phyloP scores from a whole-genome alignment of 164 flowering plant species.

The Aristolochia californica region DNA sequence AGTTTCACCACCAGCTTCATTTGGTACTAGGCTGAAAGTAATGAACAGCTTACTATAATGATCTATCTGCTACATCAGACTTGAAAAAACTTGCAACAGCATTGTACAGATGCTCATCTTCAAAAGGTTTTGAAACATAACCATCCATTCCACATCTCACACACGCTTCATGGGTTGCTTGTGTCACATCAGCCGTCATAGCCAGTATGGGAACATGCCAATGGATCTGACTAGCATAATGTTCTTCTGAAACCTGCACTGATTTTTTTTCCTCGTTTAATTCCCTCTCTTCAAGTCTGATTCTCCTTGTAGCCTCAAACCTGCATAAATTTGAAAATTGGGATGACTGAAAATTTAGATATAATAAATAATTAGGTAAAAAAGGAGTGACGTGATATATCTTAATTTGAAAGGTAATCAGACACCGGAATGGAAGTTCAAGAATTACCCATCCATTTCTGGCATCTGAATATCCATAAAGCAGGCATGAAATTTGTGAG shows the following conservation, averaged over 20 bases:
- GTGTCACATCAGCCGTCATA: constrained; percentile 92
- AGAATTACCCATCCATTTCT: constrained; percentile 80
- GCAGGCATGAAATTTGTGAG: constrained; percentile 79
- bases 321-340: constrained; percentile 20
- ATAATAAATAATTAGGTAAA: background rate
- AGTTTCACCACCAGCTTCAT: no score
- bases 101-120: constrained; percentile 63
- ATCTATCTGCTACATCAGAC: constrained; percentile 20
- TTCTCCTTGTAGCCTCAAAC: constrained; percentile 69
- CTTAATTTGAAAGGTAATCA: background rate
- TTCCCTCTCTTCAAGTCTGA: constrained; percentile 43
- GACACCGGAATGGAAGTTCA: background rate
- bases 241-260: constrained; percentile 32
- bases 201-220: constrained; percentile 92
- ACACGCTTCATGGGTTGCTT: constrained; percentile 62
- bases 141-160: constrained; percentile 81
- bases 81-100: constrained; percentile 63
- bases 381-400: no score
- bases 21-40: no score
- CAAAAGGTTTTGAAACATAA: constrained; percentile 86
- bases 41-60: background rate
- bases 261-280: constrained; percentile 39
- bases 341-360: background rate
- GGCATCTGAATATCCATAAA: constrained; percentile 99
- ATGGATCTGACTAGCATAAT: constrained; percentile 18